phyloP scores from a whole-genome alignment of 257 asterid species.

The Nicotiana otophora region DNA sequence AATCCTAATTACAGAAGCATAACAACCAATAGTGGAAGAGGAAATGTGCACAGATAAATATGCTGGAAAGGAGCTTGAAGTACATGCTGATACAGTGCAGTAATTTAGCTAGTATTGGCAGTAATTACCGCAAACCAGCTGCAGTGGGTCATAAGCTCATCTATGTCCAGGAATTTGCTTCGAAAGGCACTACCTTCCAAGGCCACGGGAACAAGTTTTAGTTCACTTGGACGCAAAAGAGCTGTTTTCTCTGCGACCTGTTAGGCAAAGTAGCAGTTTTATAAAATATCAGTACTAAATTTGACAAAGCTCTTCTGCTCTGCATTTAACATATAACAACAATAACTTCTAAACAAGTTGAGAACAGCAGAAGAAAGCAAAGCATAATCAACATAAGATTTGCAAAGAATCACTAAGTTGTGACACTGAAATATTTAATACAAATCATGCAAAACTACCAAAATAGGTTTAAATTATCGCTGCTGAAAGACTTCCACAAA shows the following conservation, averaged over 20 bases:
- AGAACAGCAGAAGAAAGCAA: not conserved
- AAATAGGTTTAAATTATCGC: not conserved
- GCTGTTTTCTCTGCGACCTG: slow-evolving; percentile 98
- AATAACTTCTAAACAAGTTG: not conserved
- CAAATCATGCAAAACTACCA: not conserved
- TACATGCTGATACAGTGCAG: slow-evolving; percentile 1
- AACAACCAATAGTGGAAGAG: not conserved
- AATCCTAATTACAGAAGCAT: not conserved
- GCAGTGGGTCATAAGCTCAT: slow-evolving; percentile 97
- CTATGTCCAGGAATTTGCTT: slow-evolving; percentile 75
- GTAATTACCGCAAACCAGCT: slow-evolving; percentile 97
- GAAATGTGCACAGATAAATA: not conserved
- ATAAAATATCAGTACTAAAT: not conserved
- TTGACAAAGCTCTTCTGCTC: not conserved
- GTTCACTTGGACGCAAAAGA: slow-evolving; percentile 86
- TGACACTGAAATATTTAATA: not conserved
- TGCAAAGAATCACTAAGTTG: not conserved
- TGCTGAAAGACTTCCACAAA: not conserved
- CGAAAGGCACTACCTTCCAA: slow-evolving; percentile 95
- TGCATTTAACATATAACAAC: not conserved
- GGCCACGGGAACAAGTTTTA: slow-evolving; percentile 75
- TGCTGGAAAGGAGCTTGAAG: not conserved
- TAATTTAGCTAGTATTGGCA: not conserved
- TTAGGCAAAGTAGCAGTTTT: slow-evolving; percentile 10
- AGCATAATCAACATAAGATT: not conserved